These are phyloP conservation scores for Erythrobasidium yunnanense DNA, from an alignment of 768 basidiomycete genomes.

Conservation along the genomic window DNA sequence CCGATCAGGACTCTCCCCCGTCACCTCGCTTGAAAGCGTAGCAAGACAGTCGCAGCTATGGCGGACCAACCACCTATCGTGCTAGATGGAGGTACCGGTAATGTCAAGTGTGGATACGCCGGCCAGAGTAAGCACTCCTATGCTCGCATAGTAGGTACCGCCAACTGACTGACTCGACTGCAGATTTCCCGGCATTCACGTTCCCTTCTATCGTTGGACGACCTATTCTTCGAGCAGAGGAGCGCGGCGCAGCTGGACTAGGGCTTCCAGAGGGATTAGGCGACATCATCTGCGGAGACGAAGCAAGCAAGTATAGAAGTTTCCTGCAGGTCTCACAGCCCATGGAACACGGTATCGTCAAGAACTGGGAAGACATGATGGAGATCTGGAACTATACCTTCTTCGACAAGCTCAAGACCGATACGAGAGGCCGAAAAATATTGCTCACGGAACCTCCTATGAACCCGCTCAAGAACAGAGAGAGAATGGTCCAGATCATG, in stretches of 20 bases:
- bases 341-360: slow-evolving; percentile 97
- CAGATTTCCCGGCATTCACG: slow-evolving; percentile 81
- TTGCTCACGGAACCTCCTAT: slow-evolving; percentile 96
- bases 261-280: slow-evolving; percentile 9
- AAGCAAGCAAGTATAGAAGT: slow-evolving; percentile 83
- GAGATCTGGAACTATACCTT: slow-evolving; percentile 98
- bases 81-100: slow-evolving; percentile 21
- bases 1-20: too few species aligned
- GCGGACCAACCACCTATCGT: slow-evolving; percentile 20
- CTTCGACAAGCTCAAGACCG: slow-evolving; percentile 80
- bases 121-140: slow-evolving; percentile 8
- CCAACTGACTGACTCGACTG: not conserved
- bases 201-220: slow-evolving; percentile 95
- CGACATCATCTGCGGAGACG: slow-evolving; percentile 97
- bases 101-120: slow-evolving; percentile 14
- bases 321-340: slow-evolving; percentile 95
- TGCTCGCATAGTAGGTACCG: not conserved
- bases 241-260: slow-evolving; percentile 13
- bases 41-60: too few species aligned
- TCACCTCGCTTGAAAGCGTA: too few species aligned
- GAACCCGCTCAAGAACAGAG: slow-evolving; percentile 89
- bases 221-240: slow-evolving; percentile 51
- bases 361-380: slow-evolving; percentile 99
- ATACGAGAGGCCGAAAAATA: slow-evolving; percentile 76
- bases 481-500: slow-evolving; percentile 95